These are phyloP conservation scores for Gastrodia elata DNA, from an alignment of 106 monocot species.

Conservation along the genomic window DNA sequence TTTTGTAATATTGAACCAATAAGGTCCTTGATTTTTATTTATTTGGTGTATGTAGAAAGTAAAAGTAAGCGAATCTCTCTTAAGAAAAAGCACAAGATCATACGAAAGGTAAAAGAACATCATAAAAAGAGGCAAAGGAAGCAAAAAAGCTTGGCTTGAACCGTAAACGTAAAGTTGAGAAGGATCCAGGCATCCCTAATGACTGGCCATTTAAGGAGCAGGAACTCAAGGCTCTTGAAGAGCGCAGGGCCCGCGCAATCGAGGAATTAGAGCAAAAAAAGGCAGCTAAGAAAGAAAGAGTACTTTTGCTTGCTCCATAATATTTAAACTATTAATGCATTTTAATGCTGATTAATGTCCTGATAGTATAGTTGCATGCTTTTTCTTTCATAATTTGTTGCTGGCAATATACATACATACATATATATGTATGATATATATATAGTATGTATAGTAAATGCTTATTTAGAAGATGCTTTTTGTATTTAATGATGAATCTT, in stretches of 20 bases:
- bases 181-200: conserved; percentile 97
- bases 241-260: conserved; percentile 45
- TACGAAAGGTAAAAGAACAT: conserved; percentile 76
- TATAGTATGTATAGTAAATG: too few relatives aligned
- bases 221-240: conserved; percentile 82
- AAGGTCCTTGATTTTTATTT: neutral
- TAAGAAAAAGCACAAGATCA: conserved; percentile 76
- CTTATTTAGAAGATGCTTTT: neutral
- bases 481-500: neutral
- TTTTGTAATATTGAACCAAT: neutral
- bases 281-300: conserved; percentile 86
- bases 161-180: conserved; percentile 71
- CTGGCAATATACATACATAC: neutral
- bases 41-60: conserved; percentile 40
- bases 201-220: conserved; percentile 99
- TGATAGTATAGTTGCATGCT: neutral
- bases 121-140: conserved; percentile 81
- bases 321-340: neutral
- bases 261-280: conserved; percentile 93
- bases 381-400: neutral
- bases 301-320: conserved; percentile 11
- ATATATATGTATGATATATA: too few relatives aligned
- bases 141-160: conserved; percentile 64
- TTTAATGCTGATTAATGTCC: neutral
- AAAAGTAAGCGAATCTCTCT: conserved; percentile 90